Base-by-base conservation (phyloP, 164 flowering plant species). In the Stephania cephalantha region DNA sequence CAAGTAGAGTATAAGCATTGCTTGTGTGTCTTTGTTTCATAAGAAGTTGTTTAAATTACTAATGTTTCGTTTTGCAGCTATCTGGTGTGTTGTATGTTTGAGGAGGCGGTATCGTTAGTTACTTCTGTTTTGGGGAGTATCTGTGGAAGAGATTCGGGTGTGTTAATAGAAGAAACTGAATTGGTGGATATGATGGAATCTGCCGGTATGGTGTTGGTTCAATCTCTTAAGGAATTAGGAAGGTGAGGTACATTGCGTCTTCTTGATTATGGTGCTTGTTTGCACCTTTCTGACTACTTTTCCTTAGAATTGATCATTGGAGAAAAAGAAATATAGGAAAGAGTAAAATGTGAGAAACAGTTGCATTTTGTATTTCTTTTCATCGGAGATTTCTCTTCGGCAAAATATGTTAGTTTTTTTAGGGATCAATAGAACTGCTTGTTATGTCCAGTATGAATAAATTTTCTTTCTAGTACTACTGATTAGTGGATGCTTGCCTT, bases 171-270 rank as follows among this genome's bases (percentile, higher is more conserved):
- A 35, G 83, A 81, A 46, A 22, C 3, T 75, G 75, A 84, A 52
- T 69, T 80, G 76, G 44, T 75, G 76, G 95, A 90, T 69, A 85
- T 91, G 90, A 75, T 85, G 85, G 97, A 88, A 82, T 89, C 95
- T n/a, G 90, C 91, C 76, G 97, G 90, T 6, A 90, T 91, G 93
- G 97, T 95, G 69, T 78, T 91, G 42, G 88, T 93, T 74, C 98
- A 93, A 78, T 88, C 97, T 68, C 53, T 87, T 74, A 86, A 87
- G 73, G 87, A 85, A 73, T 83, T 87, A 76, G 88, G 87, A 35
- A 88, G 97, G 98, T 91, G 78, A 18, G 10, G 67, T 67, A 9
- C 52, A 31, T 20, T 8, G 17, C 67, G 50, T 50, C 12, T 6
- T 65, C 48, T 31, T 9, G 44, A 29, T 76, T 61, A 5, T n/a